A percentile compares a stretch with the other conserved stretches of the same genome.
These are phyloP conservation scores for Nicotiana knightiana DNA, from an alignment of 257 asterid genomes.

Conservation along the genomic window DNA sequence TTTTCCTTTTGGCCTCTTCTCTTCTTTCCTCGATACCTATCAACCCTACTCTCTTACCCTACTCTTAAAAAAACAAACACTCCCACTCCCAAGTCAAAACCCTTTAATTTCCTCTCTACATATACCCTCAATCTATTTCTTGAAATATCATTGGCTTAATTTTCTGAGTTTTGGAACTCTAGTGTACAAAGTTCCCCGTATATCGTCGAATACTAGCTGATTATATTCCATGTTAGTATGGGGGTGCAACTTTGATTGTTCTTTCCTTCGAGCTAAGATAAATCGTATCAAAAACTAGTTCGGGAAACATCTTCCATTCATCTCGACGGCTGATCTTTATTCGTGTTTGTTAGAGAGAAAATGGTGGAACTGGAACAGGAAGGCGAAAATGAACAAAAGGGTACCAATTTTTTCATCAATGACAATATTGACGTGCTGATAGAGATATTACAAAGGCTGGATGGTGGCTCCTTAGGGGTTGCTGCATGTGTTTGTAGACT, in stretches of 20 bases:
- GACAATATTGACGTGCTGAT: conserved; percentile 60
- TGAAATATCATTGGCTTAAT: too few relatives aligned
- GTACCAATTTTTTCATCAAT: conserved; percentile 36
- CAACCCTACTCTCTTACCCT: background rate
- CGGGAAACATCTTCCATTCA: too few relatives aligned
- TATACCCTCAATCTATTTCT: background rate
- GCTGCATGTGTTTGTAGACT: conserved; percentile 78
- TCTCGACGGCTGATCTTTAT: too few relatives aligned
- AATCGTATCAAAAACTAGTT: too few relatives aligned
- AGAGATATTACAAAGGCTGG: conserved; percentile 68
- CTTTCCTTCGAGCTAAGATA: too few relatives aligned
- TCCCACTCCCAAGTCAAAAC: background rate
- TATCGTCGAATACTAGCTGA: too few relatives aligned
- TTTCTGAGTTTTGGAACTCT: too few relatives aligned
- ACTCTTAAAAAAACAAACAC: background rate
- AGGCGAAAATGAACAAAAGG: conserved; percentile 16
- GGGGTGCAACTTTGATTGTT: too few relatives aligned
- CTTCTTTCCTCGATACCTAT: conserved; percentile 34
- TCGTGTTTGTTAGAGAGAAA: background rate
- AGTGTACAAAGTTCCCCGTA: too few relatives aligned
- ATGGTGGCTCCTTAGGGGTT: conserved; percentile 57
- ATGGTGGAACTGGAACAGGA: conserved; percentile 1
- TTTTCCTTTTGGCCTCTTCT: conserved; percentile 57
- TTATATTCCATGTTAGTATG: too few relatives aligned
- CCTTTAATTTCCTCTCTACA: background rate